Conservation (phyloP, 306 rosid species). For the Clitoria ternatea region DNA sequence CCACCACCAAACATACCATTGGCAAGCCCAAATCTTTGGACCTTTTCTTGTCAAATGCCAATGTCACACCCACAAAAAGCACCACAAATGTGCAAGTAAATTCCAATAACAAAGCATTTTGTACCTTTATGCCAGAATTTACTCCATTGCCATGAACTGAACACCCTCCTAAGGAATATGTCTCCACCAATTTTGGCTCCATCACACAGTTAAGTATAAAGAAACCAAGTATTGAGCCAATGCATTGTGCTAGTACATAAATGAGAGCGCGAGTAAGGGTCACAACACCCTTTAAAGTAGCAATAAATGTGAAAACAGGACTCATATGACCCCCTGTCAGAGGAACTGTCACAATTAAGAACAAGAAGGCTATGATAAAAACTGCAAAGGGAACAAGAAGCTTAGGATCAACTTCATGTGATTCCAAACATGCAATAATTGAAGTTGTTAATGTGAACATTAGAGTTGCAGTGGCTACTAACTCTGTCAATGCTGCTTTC, state of each 20-base stretch:
- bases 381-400: constrained; percentile 63
- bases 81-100: constrained; percentile 65
- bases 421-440: constrained; percentile 67
- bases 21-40: constrained; percentile 50
- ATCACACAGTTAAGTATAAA: constrained; percentile 44
- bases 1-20: constrained; percentile 52
- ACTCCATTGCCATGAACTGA: constrained; percentile 25
- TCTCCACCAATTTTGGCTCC: constrained; percentile 22
- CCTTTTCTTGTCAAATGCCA: constrained; percentile 58
- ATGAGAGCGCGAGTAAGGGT: constrained; percentile 31
- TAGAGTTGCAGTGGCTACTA: constrained; percentile 52
- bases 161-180: constrained; percentile 72
- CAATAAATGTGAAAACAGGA: constrained; percentile 60
- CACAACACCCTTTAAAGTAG: constrained; percentile 30
- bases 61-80: constrained; percentile 61
- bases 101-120: constrained; percentile 51
- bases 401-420: constrained; percentile 42
- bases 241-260: constrained; percentile 51
- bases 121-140: constrained; percentile 9
- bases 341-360: constrained; percentile 65
- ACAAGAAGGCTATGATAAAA: constrained; percentile 56
- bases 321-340: constrained; percentile 73
- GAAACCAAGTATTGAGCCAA: constrained; percentile 59
- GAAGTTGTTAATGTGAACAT: constrained; percentile 47
- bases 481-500: constrained; percentile 63